A percentile compares a stretch with the other conserved stretches of the same genome.
These are phyloP conservation scores for Debaryomyces maramus DNA, from an alignment of 805 yeast genomes.

Conservation along the genomic window DNA sequence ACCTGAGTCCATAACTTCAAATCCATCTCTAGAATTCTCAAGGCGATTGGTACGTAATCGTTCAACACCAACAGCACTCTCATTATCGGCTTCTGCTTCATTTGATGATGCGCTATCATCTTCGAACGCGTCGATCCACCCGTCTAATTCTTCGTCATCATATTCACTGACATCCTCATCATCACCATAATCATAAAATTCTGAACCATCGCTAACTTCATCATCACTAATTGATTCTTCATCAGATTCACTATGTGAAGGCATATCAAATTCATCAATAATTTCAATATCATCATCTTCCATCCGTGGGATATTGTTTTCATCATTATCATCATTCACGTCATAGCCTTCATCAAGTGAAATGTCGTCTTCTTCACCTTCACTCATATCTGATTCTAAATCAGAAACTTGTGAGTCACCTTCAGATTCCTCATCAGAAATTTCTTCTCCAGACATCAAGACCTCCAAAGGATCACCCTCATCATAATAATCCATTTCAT, in stretches of 20 bases:
- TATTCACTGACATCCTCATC: slow-evolving; percentile 32
- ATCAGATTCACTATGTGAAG: slow-evolving; percentile 29
- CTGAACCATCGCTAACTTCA: slow-evolving; percentile 21
- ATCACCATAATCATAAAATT: slow-evolving; percentile 24
- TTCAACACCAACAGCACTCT: slow-evolving; percentile 10
- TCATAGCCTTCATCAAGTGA: slow-evolving; percentile 6
- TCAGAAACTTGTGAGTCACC: slow-evolving; percentile 24
- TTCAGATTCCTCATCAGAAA: slow-evolving; percentile 23
- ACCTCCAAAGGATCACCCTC: slow-evolving; percentile 41
- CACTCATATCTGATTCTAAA: slow-evolving; percentile 21
- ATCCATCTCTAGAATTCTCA: slow-evolving; percentile 4
- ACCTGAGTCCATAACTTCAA: not conserved
- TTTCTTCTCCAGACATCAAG: slow-evolving; percentile 35
- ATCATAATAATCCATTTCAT: slow-evolving; percentile 44
- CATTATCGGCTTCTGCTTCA: slow-evolving; percentile 16
- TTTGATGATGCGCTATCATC: slow-evolving; percentile 19
- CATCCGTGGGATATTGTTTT: slow-evolving; percentile 19
- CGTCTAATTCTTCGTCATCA: slow-evolving; percentile 39
- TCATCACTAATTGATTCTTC: slow-evolving; percentile 31
- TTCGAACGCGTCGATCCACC: slow-evolving; percentile 42
- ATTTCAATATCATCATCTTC: slow-evolving; percentile 36
- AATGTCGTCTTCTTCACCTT: slow-evolving; percentile 23
- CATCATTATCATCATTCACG: slow-evolving; percentile 8
- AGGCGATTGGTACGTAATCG: slow-evolving; percentile 2
- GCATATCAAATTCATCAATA: slow-evolving; percentile 32